Conservation (phyloP, 2,329 filamentous ascomycete genomes). For the Penicillium sp. region DNA sequence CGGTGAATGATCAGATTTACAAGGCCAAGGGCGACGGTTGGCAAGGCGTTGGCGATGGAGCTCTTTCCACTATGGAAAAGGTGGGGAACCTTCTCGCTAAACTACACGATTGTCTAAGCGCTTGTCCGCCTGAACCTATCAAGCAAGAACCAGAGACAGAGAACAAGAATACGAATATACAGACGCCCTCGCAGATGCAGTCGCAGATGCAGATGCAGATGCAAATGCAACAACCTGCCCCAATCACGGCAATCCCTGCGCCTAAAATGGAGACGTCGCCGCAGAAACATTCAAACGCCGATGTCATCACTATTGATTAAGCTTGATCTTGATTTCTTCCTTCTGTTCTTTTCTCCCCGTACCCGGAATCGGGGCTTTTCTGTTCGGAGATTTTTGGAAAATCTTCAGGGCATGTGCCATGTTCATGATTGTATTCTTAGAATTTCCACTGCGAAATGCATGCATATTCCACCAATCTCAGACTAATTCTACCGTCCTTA, state of each 20-base stretch:
- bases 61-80: constrained; percentile 37
- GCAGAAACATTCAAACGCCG: constrained; percentile 22
- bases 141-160: constrained; percentile 4
- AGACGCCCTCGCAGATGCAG: too few species aligned
- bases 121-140: constrained; percentile 9
- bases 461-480: constrained; percentile 5
- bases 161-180: not conserved
- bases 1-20: constrained; percentile 39
- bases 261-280: constrained; percentile 3
- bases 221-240: too few species aligned
- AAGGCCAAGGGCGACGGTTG: constrained; percentile 43
- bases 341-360: too few species aligned
- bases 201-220: too few species aligned
- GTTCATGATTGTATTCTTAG: constrained; percentile 28
- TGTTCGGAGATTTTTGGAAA: too few species aligned
- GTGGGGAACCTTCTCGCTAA: constrained; percentile 38
- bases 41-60: constrained; percentile 45
- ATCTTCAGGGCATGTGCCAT: too few species aligned
- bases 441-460: constrained; percentile 17
- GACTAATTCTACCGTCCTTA: too few species aligned
- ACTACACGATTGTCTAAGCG: constrained; percentile 35
- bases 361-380: too few species aligned
- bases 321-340: constrained; percentile 5
- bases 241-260: not conserved
- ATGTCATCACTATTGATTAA: constrained; percentile 46